Percentiles rank a stretch among this genome's conserved stretches.
These are phyloP conservation scores for Beauveria rudraprayagi DNA, from an alignment of 2,329 filamentous ascomycete genomes.

Conservation along the genomic window DNA sequence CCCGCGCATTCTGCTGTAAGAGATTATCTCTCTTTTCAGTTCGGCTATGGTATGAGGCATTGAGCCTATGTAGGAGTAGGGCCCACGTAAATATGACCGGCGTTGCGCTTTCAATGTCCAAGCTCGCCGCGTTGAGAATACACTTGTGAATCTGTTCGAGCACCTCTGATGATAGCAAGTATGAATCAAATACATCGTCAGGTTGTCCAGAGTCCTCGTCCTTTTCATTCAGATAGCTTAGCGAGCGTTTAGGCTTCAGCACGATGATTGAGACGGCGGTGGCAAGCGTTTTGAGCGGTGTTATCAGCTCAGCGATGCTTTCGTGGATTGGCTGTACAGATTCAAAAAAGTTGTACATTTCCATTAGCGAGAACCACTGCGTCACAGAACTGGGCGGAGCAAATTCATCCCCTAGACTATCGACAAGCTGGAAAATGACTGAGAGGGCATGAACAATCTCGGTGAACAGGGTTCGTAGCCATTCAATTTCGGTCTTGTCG, in stretches of 20 bases:
- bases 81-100: conserved; percentile 78
- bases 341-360: conserved; percentile 61
- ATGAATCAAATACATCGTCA: conserved; percentile 41
- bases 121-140: conserved; percentile 52
- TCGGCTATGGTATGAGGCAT: conserved; percentile 52
- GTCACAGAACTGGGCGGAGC: conserved; percentile 50
- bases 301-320: conserved; percentile 40
- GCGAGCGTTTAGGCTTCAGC: conserved; percentile 55
- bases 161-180: conserved; percentile 60
- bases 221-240: conserved; percentile 32
- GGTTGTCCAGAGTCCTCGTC: conserved; percentile 28
- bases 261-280: conserved; percentile 64
- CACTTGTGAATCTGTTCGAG: conserved; percentile 66
- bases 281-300: conserved; percentile 61
- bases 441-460: conserved; percentile 70
- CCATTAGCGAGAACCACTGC: conserved; percentile 70
- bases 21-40: conserved; percentile 52
- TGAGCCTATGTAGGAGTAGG: conserved; percentile 63
- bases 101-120: conserved; percentile 53
- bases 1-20: conserved; percentile 50
- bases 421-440: conserved; percentile 64
- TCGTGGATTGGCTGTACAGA: conserved; percentile 40
- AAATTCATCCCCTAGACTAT: conserved; percentile 46
- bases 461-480: conserved; percentile 54
- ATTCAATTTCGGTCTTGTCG: conserved; percentile 49